Evolutionary conservation across 108 stramenopile species (phyloP).

Genomic region (Cyclotella distinguenda): DNA sequence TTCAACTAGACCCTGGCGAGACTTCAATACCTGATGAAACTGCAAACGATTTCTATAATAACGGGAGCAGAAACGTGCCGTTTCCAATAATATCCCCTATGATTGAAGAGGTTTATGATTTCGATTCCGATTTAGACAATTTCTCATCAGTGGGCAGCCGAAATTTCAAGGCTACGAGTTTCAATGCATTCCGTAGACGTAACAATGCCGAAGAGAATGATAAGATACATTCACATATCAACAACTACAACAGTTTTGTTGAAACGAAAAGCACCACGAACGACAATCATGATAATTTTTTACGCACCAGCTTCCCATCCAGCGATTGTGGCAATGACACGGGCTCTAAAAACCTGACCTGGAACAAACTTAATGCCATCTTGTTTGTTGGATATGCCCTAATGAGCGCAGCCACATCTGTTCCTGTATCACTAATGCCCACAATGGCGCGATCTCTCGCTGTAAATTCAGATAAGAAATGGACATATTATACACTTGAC

Average conservation of each 20-base stretch:
- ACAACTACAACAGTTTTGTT: constrained; percentile 6
- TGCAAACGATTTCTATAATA: constrained; percentile 13
- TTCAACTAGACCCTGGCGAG: no score
- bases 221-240: background rate
- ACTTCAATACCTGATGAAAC: no score
- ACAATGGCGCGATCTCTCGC: constrained; percentile 56
- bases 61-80: background rate
- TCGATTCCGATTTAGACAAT: background rate
- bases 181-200: background rate
- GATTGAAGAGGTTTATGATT: constrained; percentile 9
- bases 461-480: constrained; percentile 19
- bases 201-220: constrained; percentile 1
- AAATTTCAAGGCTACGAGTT: background rate
- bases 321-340: no score
- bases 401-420: constrained; percentile 60
- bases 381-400: constrained; percentile 54
- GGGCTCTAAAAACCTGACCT: constrained; percentile 17
- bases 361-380: constrained; percentile 74
- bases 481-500: constrained; percentile 26
- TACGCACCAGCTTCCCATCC: no score
- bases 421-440: constrained; percentile 63
- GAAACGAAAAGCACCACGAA: background rate
- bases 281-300: no score
- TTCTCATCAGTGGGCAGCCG: background rate
- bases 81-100: background rate